Evolutionary conservation across 768 basidiomycete species (phyloP), one percentile per base, ranked within the genome.

Genomic region (Rhizopogon rudus): DNA sequence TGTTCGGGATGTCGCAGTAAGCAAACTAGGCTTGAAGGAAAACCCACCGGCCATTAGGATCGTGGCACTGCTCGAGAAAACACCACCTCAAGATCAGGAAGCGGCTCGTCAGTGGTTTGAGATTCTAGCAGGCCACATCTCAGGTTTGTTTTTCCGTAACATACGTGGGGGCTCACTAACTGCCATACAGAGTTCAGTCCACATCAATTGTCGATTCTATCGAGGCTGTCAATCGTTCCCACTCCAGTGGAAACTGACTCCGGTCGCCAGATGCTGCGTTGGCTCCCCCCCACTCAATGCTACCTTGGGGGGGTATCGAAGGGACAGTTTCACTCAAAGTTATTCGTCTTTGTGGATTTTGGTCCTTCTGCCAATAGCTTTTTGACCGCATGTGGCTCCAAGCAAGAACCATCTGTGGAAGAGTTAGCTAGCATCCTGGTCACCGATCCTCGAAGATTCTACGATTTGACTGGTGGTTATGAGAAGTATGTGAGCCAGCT

Each of bases 321-420:
- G 25, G 78, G 80, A 25, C 76, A 79, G 37, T 83, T 93, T 40
- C 88, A 91, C 64, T 87, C 87, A 3, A 86, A 87, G 59, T 72
- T 96, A 1, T 97, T 98, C 64, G 78, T 82, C 35, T 97, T 94
- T 62, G 83, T 98, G 49, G 86, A 96, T 67, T 97, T 96, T 65
- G 95, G 94, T 2, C 65, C 78, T 1, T 73, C 77, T 5, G 96
- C 88, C 25, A 96, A 94, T 61, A 76, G 80, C 3, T 98, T 99
- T 71, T 75, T 99, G 44, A 81, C 79, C 52, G 86, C 89, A 3
- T 92, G 92, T 61, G 96, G 97, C 10, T 91, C 94, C 14, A 88
- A 85, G 64, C 84, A 81, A 42, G 91, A 93, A 64, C 95, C 96
- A 4, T 92, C 83, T 44, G 82, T 93, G 5, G 85, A 91, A 54